These are phyloP conservation scores for Botrytis fragariae DNA, from an alignment of 2,329 filamentous ascomycete genomes.

Conservation along the genomic window DNA sequence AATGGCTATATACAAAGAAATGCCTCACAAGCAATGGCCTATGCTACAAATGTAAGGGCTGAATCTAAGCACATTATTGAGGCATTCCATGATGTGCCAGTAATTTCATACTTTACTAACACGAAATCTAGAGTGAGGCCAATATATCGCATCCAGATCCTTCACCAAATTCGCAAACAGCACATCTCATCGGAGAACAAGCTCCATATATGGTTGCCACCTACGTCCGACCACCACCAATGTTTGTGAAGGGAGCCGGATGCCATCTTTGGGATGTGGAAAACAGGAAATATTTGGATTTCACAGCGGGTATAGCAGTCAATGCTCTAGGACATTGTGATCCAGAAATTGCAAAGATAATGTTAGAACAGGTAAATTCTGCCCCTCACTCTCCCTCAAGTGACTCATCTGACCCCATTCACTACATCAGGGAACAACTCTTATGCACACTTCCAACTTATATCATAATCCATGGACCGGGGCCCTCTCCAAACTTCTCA, in stretches of 20 bases:
- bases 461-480: constrained; percentile 98
- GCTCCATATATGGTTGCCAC: constrained; percentile 92
- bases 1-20: constrained; percentile 33
- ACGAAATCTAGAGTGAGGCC: constrained; percentile 32
- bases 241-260: constrained; percentile 85
- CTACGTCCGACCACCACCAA: constrained; percentile 83
- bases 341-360: constrained; percentile 68
- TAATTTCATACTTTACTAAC: constrained; percentile 20
- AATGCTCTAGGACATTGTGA: constrained; percentile 91
- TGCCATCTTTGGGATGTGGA: constrained; percentile 89
- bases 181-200: constrained; percentile 70
- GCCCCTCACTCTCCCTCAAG: neutral
- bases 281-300: constrained; percentile 85
- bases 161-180: constrained; percentile 68
- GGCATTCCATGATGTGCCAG: constrained; percentile 31
- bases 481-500: constrained; percentile 77
- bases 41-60: constrained; percentile 41
- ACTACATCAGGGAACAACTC: constrained; percentile 58
- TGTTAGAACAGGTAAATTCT: constrained; percentile 68
- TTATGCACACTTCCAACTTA: constrained; percentile 91
- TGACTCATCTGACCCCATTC: constrained; percentile 4
- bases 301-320: constrained; percentile 94
- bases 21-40: constrained; percentile 39
- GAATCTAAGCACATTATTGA: constrained; percentile 39
- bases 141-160: constrained; percentile 69